phyloP scores from a whole-genome alignment of 2,329 filamentous ascomycete genomes.

The Fusarium sp. region DNA sequence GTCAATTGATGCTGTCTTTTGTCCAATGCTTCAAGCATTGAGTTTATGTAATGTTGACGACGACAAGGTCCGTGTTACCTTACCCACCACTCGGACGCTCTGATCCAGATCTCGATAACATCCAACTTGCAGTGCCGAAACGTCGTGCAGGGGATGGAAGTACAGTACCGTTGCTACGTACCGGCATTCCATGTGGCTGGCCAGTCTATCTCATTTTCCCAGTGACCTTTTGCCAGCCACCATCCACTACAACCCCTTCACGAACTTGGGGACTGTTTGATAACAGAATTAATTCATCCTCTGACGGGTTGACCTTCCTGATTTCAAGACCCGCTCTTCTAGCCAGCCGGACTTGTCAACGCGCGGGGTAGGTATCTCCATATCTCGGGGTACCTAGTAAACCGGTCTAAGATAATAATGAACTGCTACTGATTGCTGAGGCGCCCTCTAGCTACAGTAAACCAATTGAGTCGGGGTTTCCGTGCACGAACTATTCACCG shows the following conservation, averaged over 20 bases:
- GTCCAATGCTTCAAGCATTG: too few species aligned
- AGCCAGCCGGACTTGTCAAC: constrained; percentile 12
- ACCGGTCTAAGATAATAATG: neutral
- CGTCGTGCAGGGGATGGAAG: neutral
- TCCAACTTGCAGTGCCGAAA: constrained; percentile 11
- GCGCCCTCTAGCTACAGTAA: constrained; percentile 33
- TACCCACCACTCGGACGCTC: constrained; percentile 5
- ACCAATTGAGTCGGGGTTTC: constrained; percentile 20
- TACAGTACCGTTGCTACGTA: neutral
- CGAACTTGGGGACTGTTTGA: constrained; percentile 2
- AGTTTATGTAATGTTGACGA: too few species aligned
- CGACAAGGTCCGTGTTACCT: constrained; percentile 11
- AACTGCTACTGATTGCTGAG: neutral
- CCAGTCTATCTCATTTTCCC: constrained; percentile 1
- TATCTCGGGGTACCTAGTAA: constrained; percentile 25
- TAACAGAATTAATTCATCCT: constrained; percentile 5
- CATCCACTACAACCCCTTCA: neutral
- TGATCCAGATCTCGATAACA: constrained; percentile 23
- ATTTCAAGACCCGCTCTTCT: constrained; percentile 27
- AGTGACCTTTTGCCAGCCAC: constrained; percentile 7
- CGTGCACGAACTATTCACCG: constrained; percentile 26
- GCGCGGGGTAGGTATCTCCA: constrained; percentile 34
- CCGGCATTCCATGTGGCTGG: neutral
- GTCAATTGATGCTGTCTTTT: too few species aligned
- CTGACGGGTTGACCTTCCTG: constrained; percentile 39